These are phyloP conservation scores for Hysterium pulicare DNA, from an alignment of 2,329 filamentous ascomycete species.

Conservation along the genomic window DNA sequence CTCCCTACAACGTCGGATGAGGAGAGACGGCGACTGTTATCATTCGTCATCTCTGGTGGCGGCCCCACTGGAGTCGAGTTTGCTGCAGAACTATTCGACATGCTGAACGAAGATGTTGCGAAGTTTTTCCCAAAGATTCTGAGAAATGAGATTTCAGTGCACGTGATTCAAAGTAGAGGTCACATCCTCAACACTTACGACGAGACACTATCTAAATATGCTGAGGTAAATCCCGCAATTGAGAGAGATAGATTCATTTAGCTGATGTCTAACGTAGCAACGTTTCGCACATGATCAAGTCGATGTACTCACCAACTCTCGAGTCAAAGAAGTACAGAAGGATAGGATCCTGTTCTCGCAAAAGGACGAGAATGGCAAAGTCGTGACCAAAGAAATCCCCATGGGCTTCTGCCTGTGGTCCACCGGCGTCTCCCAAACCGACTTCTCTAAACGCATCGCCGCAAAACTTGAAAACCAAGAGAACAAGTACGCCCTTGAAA, in stretches of 20 bases:
- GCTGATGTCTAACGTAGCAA: conserved; percentile 42
- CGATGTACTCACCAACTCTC: conserved; percentile 85
- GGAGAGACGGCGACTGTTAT: conserved; percentile 81
- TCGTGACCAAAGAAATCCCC: conserved; percentile 86
- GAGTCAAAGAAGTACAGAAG: conserved; percentile 80
- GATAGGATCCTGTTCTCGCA: conserved; percentile 91
- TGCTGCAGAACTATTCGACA: conserved; percentile 90
- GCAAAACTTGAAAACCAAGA: conserved; percentile 75
- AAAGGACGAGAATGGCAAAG: conserved; percentile 66
- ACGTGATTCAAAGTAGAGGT: conserved; percentile 88
- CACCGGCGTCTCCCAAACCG: conserved; percentile 84
- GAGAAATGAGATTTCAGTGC: conserved; percentile 96
- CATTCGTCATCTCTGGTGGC: conserved; percentile 93
- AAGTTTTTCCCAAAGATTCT: conserved; percentile 80
- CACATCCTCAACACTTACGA: conserved; percentile 99
- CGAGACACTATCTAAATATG: conserved; percentile 86
- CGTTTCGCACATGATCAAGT: conserved; percentile 89
- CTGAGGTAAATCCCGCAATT: conserved; percentile 54
- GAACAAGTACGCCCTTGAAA: conserved; percentile 89
- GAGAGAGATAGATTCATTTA: neutral
- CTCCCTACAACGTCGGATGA: conserved; percentile 89
- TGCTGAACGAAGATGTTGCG: conserved; percentile 90
- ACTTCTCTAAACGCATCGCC: conserved; percentile 73
- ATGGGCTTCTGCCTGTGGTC: conserved; percentile 98
- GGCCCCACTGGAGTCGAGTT: conserved; percentile 97